Evolutionary conservation across 495 filamentous ascomycete genomes (phyloP), one percentile per base, ranked within the genome.

Genomic region (Apodospora peruviana): DNA sequence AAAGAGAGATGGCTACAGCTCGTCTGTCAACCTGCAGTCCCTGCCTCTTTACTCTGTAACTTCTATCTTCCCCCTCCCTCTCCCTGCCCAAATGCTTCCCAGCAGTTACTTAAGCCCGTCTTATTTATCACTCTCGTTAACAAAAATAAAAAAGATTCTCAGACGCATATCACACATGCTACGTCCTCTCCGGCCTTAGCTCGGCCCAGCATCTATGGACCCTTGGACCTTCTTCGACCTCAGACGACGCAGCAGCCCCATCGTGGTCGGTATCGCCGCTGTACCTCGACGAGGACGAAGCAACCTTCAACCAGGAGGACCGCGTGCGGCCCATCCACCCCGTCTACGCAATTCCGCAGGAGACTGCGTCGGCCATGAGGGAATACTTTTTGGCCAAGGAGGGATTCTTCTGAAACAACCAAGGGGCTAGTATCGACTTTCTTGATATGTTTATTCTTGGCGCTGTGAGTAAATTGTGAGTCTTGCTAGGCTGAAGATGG

Each of bases 91-190:
- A 24, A 18, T 17, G 45, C 43, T 51, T 21, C 9, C 21, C 19
- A 43, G 39, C 34, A 41, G 19, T n/a, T 24, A 9, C 2, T 17
- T 20, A 40, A 40, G 12, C 37, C 18, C 1, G 37, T 40, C 37
- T 32, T 32, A 7, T 32, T 32, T 40, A n/a, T 18, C 12, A 38
- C 36, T 38, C 9, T 38, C 8, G 5, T 38, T 7, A 32, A 32
- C 27, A 32, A 12, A 5, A 32, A 32, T 12, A 3, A 47, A 21
- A 9, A 38, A 91, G 89, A 58, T 70, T 73, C 38, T 76, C 88
- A 1, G 93, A 98, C 66, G 82, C 84, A 45, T 98, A 98, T 64
- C 93, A 98, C 70, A 83, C 87, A 23, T 89, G 84, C 70, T 98
- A 98, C 67, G 83, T 88, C 39, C 79, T 98, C 25, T 82, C 86